Evolutionary conservation across 73 alveolate genomes (phyloP).

Genomic region (Paramecium biaurelia): DNA sequence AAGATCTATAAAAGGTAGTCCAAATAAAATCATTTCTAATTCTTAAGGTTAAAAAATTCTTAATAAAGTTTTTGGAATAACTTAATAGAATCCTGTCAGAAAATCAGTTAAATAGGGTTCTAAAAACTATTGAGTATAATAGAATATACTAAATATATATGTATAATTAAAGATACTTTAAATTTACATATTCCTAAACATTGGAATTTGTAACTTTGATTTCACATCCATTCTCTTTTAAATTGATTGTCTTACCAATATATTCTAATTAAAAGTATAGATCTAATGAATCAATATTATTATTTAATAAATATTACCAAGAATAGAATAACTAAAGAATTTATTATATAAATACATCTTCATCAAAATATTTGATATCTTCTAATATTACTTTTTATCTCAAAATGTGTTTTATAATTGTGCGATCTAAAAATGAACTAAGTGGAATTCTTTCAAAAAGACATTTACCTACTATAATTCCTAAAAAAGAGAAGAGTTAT

Average conservation of each 20-base stretch:
- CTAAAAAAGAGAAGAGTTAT: constrained; percentile 76
- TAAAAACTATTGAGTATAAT: constrained; percentile 45
- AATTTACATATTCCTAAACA: constrained; percentile 31
- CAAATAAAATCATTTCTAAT: constrained; percentile 87
- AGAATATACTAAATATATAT: constrained; percentile 51
- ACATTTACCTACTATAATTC: constrained; percentile 89
- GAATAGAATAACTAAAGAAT: constrained; percentile 43
- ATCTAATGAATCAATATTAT: constrained; percentile 1
- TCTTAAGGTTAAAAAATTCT: constrained; percentile 80
- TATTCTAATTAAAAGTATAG: constrained; percentile 59
- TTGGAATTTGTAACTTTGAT: constrained; percentile 52
- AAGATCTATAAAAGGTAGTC: constrained; percentile 86
- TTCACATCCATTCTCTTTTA: constrained; percentile 73
- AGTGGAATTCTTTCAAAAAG: constrained; percentile 87
- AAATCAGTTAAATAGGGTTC: constrained; percentile 66
- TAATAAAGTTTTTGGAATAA: constrained; percentile 81
- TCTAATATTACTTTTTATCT: constrained; percentile 75
- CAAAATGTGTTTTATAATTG: constrained; percentile 77
- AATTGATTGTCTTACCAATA: constrained; percentile 59
- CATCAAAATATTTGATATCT: constrained; percentile 76
- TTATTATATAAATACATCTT: constrained; percentile 34
- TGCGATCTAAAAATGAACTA: constrained; percentile 79
- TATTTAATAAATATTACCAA: constrained; percentile 33
- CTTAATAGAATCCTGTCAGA: constrained; percentile 81
- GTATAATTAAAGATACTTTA: not conserved